Evolutionary conservation across 2,329 filamentous ascomycete species (phyloP).

Genomic region (Diplodia sapinea): DNA sequence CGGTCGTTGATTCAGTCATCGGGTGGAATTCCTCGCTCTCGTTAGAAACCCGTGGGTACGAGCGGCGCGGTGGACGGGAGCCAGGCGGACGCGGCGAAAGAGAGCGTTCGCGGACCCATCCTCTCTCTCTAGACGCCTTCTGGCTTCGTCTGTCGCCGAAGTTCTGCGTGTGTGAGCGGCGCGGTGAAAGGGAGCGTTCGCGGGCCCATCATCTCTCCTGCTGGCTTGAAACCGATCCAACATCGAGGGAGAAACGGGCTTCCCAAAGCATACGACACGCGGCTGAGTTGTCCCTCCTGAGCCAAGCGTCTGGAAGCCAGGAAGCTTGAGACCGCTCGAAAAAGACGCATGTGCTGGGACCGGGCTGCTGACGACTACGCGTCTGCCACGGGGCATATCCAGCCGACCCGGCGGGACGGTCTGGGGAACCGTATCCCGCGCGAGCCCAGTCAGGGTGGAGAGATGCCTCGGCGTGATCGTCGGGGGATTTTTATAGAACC

Average conservation of each 20-base stretch:
- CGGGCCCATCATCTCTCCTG: too few relatives aligned
- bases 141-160: too few relatives aligned
- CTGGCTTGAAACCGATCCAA: neutral
- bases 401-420: slow-evolving; percentile 3
- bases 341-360: neutral
- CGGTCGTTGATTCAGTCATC: too few relatives aligned
- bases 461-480: slow-evolving; percentile 11
- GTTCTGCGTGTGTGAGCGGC: too few relatives aligned
- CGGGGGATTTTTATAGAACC: slow-evolving; percentile 23
- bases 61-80: too few relatives aligned
- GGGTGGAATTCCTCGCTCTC: too few relatives aligned
- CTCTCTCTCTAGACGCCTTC: too few relatives aligned
- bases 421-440: slow-evolving; percentile 16
- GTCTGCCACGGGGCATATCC: neutral
- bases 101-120: too few relatives aligned
- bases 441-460: slow-evolving; percentile 13
- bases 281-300: slow-evolving; percentile 13
- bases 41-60: too few relatives aligned
- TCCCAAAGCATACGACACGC: slow-evolving; percentile 16
- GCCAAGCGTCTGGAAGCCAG: neutral
- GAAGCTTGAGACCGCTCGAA: neutral
- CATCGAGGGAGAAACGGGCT: neutral
- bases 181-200: too few relatives aligned
- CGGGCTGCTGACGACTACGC: slow-evolving; percentile 6
- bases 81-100: too few relatives aligned